Evolutionary conservation across 495 filamentous ascomycete species (phyloP), one percentile per base, ranked within the genome.

Genomic region (Usnea hakonensis): DNA sequence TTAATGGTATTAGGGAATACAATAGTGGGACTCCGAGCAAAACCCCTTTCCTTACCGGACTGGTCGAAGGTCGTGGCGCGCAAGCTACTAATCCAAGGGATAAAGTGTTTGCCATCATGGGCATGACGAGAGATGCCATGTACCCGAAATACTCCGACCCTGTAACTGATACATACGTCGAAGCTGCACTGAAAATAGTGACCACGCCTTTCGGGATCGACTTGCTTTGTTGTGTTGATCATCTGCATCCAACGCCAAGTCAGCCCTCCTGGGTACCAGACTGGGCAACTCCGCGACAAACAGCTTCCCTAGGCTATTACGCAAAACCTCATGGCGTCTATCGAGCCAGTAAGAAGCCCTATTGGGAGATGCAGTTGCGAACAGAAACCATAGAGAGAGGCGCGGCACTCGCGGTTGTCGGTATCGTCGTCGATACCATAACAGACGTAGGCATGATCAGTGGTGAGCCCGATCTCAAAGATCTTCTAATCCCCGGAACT

Each of bases 191-290:
- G 41, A 53, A 30, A n/a, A 57, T 33, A 26, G 21, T 38, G 23
- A 58, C 55, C 36, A 19, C 23, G 16, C 37, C 28, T 5, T 21
- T 41, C 1, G 23, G 54, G 23, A 48, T 58, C 23, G 30, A 32
- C 30, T 19, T 64, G 17, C 43, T 64, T 11, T 64, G 43, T 30
- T 64, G 55, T 23, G 62, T 64, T 16, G 55, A 64, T 41, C 54
- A 58, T 48, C 50, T 28, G n/a, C 44, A 63, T 8, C 50, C 40
- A n/a, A 17, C 36, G n/a, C 13, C 44, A 9, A 23, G 46, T 33
- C 46, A 48, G 5, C 64, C 64, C 5, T 66, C 64, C 9, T 66
- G 64, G 64, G 64, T 66, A 11, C 60, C 60, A 36, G 59, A 63
- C 54, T 66, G 64, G 64, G 58, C 40, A 28, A 52, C 37, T 13